Percentiles rank a stretch among this genome's conserved stretches.
phyloP scores from a whole-genome alignment of 768 basidiomycete genomes.

The Sistotremastrum suecicum region DNA sequence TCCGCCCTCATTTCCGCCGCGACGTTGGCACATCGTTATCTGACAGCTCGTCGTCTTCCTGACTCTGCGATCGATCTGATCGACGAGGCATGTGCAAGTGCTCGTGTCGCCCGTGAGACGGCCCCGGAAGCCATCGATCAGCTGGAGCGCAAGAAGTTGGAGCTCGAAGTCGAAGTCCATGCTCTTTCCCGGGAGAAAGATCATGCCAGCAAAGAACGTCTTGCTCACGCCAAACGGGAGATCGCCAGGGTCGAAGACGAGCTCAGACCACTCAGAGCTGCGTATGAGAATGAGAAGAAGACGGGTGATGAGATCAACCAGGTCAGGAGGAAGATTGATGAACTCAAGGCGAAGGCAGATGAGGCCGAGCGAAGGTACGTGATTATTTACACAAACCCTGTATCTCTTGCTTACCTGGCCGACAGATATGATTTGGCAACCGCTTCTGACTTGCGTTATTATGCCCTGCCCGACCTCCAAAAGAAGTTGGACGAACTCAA shows the following conservation, averaged over 20 bases:
- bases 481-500: constrained; percentile 25
- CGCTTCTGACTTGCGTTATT: constrained; percentile 82
- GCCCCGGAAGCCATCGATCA: constrained; percentile 89
- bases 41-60: constrained; percentile 67
- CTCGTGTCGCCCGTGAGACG: constrained; percentile 87
- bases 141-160: constrained; percentile 75
- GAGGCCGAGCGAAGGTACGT: constrained; percentile 78
- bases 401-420: constrained; percentile 7
- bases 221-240: constrained; percentile 57
- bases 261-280: constrained; percentile 66
- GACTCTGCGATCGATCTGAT: constrained; percentile 86
- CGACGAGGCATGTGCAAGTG: constrained; percentile 84
- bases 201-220: constrained; percentile 69
- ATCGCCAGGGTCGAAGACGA: constrained; percentile 78
- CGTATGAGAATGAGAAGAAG: constrained; percentile 78
- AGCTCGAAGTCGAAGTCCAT: constrained; percentile 90
- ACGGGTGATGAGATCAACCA: constrained; percentile 68
- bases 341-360: constrained; percentile 81
- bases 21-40: constrained; percentile 83
- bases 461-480: constrained; percentile 82
- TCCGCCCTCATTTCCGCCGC: constrained; percentile 81
- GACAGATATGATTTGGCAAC: constrained; percentile 53
- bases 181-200: constrained; percentile 91
- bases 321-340: constrained; percentile 73
- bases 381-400: neutral